phyloP scores from a whole-genome alignment of 768 basidiomycete species.

The Russula olivacea region DNA sequence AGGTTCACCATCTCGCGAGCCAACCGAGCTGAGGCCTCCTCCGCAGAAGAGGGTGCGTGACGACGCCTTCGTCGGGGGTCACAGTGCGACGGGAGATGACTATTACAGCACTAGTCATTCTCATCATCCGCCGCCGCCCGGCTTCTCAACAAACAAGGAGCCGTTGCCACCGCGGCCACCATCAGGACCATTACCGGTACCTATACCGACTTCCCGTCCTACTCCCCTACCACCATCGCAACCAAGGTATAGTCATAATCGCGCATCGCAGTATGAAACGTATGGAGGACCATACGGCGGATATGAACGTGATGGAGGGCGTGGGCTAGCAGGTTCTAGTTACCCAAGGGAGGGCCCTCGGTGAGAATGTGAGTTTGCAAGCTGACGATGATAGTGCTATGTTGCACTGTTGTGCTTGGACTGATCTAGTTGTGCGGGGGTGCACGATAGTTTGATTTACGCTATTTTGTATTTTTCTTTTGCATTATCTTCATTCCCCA shows the following conservation, averaged over 20 bases:
- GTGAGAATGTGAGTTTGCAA: neutral
- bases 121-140: neutral
- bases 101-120: conserved; percentile 3
- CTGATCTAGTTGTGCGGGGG: neutral
- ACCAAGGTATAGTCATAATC: conserved; percentile 1
- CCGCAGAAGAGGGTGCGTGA: conserved; percentile 22
- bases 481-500: neutral
- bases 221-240: neutral
- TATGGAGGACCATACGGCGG: conserved; percentile 8
- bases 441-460: neutral
- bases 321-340: conserved; percentile 4
- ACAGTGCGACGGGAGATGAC: conserved; percentile 3
- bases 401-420: neutral
- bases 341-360: conserved; percentile 7
- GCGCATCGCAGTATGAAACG: neutral
- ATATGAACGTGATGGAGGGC: conserved; percentile 13
- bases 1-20: conserved; percentile 9
- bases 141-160: neutral
- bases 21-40: conserved; percentile 18
- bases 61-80: conserved; percentile 13
- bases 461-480: neutral
- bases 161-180: neutral
- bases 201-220: conserved; percentile 13
- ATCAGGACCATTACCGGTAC: conserved; percentile 1
- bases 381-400: neutral